Evolutionary conservation across 2,329 filamentous ascomycete genomes (phyloP).

Genomic region (Atkinsonella hypoxylon): DNA sequence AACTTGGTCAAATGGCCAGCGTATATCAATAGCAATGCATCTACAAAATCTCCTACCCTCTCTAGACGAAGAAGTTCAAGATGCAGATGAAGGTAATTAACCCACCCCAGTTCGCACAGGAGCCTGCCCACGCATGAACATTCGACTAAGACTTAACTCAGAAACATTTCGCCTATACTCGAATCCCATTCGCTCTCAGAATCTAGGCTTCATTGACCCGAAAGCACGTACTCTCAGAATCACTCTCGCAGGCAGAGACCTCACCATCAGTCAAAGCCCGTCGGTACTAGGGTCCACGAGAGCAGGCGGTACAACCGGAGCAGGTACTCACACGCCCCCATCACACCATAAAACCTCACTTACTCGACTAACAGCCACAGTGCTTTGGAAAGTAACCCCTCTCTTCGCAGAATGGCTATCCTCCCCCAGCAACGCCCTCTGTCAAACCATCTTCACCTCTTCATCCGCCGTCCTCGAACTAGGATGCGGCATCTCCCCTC

Average conservation of each 20-base stretch:
- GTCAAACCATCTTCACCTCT: slow-evolving; percentile 36
- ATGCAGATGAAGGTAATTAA: slow-evolving; percentile 34
- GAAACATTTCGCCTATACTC: slow-evolving; percentile 86
- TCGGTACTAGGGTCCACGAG: slow-evolving; percentile 67
- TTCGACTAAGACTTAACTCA: slow-evolving; percentile 22
- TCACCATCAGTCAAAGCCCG: slow-evolving; percentile 73
- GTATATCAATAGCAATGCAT: slow-evolving; percentile 4
- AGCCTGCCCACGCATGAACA: not conserved
- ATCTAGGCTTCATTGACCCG: slow-evolving; percentile 77
- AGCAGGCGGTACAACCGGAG: slow-evolving; percentile 44
- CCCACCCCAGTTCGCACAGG: not conserved
- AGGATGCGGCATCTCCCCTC: slow-evolving; percentile 75
- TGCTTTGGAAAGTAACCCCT: slow-evolving; percentile 87
- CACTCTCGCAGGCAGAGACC: slow-evolving; percentile 55
- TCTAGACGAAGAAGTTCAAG: slow-evolving; percentile 32
- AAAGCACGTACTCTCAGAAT: slow-evolving; percentile 54
- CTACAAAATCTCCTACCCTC: slow-evolving; percentile 15
- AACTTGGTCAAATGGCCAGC: not conserved
- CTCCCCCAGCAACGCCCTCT: slow-evolving; percentile 49
- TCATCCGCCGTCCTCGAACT: slow-evolving; percentile 62
- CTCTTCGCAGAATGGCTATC: slow-evolving; percentile 72
- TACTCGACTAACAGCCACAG: slow-evolving; percentile 26
- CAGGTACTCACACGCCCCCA: slow-evolving; percentile 23
- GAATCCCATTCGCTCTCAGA: slow-evolving; percentile 57
- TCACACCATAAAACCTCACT: not conserved